These are phyloP conservation scores for Cenchrus purpureus DNA, from an alignment of 176 grass and related monocot genomes.

Conservation along the genomic window DNA sequence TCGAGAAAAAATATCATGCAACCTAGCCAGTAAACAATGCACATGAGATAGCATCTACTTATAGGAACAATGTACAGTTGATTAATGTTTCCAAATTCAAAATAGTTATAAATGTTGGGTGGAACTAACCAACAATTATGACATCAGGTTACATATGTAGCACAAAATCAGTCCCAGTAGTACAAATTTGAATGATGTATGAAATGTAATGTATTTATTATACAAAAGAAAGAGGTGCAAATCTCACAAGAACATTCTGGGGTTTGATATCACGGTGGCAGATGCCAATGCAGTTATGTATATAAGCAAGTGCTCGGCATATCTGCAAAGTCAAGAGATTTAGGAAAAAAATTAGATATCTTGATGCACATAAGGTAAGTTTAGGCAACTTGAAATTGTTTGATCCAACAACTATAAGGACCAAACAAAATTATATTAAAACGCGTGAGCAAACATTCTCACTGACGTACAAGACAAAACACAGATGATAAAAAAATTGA, in stretches of 20 bases:
- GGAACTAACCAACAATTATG: slow-evolving; percentile 38
- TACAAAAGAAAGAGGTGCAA: slow-evolving; percentile 26
- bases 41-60: slow-evolving; percentile 30
- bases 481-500: background rate
- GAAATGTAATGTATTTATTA: slow-evolving; percentile 24
- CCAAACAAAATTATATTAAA: background rate
- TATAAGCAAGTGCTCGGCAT: slow-evolving; percentile 94
- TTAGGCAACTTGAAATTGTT: background rate
- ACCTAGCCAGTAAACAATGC: slow-evolving; percentile 28
- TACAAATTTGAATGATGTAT: background rate
- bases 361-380: background rate
- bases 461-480: background rate
- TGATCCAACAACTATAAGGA: slow-evolving; percentile 23
- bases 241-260: slow-evolving; percentile 92
- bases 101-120: slow-evolving; percentile 19
- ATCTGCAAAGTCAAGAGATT: slow-evolving; percentile 66
- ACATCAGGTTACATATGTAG: slow-evolving; percentile 19
- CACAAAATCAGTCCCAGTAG: slow-evolving; percentile 18
- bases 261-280: slow-evolving; percentile 99
- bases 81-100: slow-evolving; percentile 34
- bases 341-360: slow-evolving; percentile 26
- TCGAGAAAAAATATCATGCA: background rate
- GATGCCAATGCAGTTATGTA: slow-evolving; percentile 88
- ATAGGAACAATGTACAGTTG: slow-evolving; percentile 37
- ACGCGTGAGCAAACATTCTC: slow-evolving; percentile 4